Conservation (phyloP, 177 flowering plant species). For the Vitis hybrid region DNA sequence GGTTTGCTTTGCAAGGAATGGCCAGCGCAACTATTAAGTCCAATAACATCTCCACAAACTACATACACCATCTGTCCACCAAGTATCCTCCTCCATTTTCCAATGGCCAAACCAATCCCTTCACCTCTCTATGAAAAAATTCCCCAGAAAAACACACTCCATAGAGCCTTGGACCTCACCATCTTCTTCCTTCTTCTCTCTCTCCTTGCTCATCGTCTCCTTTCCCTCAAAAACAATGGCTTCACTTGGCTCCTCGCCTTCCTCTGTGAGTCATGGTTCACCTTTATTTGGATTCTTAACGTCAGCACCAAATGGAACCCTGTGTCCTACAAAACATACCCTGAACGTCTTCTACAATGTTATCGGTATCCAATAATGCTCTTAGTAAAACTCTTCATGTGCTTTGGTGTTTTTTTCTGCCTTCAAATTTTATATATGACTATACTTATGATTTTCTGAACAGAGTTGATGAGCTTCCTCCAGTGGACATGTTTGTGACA, state of each 20-base stretch:
- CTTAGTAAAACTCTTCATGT: too few relatives aligned
- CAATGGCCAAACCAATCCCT: not conserved
- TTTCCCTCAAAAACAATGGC: constrained; percentile 25
- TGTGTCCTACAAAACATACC: constrained; percentile 33
- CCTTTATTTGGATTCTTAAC: constrained; percentile 43
- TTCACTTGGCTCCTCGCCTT: constrained; percentile 42
- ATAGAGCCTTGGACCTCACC: constrained; percentile 23
- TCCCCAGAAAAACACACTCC: constrained; percentile 18
- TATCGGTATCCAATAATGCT: not conserved
- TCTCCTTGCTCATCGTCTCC: constrained; percentile 40
- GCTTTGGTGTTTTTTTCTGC: too few relatives aligned
- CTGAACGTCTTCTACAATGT: constrained; percentile 28
- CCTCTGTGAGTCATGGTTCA: constrained; percentile 55
- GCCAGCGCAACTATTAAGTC: too few relatives aligned
- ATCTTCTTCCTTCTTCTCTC: constrained; percentile 44
- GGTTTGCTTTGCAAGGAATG: too few relatives aligned
- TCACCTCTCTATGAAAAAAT: constrained; percentile 35
- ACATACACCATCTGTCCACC: too few relatives aligned
- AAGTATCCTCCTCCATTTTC: too few relatives aligned
- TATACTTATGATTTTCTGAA: too few relatives aligned
- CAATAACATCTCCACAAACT: too few relatives aligned
- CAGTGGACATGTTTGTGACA: too few relatives aligned
- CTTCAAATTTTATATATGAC: too few relatives aligned
- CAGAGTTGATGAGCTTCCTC: too few relatives aligned
- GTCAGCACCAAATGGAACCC: constrained; percentile 46